phyloP scores from a whole-genome alignment of 352 stramenopile genomes.

The Plasmopara muralis region DNA sequence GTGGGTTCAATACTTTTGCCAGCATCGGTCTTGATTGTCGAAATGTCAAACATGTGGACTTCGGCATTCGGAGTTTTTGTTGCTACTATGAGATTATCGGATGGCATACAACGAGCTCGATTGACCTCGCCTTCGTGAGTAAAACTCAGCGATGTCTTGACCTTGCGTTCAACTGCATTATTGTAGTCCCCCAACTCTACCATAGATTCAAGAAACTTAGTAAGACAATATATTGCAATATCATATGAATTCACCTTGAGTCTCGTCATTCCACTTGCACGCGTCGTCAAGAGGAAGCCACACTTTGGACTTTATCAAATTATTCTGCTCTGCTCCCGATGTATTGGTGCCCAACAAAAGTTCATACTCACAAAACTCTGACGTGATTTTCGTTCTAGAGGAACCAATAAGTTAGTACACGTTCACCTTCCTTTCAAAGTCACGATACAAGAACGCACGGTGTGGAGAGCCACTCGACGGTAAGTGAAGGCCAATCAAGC shows the following conservation, averaged over 20 bases:
- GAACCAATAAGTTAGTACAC: background rate
- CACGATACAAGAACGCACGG: constrained; percentile 2
- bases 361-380: constrained; percentile 93
- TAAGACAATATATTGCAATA: background rate
- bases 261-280: constrained; percentile 95
- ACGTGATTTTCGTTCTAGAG: constrained; percentile 26
- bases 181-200: constrained; percentile 69
- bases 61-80: constrained; percentile 92
- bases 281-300: constrained; percentile 91
- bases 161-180: constrained; percentile 74
- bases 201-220: background rate
- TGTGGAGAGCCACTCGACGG: constrained; percentile 92
- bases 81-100: constrained; percentile 97
- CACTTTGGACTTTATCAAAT: constrained; percentile 87
- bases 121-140: constrained; percentile 99
- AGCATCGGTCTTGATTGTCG: constrained; percentile 92
- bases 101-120: constrained; percentile 95
- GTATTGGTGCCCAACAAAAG: constrained; percentile 98
- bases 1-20: constrained; percentile 69
- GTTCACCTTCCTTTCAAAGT: background rate
- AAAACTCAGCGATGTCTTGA: constrained; percentile 95
- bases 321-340: constrained; percentile 84
- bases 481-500: constrained; percentile 98
- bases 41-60: constrained; percentile 97
- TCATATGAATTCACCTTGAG: constrained; percentile 21